Evolutionary conservation across 257 asterid genomes (phyloP).

Genomic region (Datura wrightii): DNA sequence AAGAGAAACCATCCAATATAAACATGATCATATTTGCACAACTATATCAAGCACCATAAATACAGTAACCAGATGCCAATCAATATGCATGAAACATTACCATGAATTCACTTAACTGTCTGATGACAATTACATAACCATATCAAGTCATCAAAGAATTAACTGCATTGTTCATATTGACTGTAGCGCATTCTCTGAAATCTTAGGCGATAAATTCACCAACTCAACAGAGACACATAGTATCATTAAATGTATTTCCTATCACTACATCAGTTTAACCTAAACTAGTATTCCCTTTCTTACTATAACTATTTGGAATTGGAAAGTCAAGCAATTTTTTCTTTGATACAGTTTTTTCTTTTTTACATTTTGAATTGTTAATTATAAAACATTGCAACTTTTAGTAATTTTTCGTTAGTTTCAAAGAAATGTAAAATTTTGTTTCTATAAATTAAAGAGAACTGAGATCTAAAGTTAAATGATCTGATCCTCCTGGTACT

Average conservation of each 20-base stretch:
- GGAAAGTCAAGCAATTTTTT: too few relatives aligned
- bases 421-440: too few relatives aligned
- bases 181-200: background rate
- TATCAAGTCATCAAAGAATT: conserved; percentile 10
- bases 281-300: background rate
- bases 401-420: too few relatives aligned
- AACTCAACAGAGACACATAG: background rate
- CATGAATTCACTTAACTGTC: background rate
- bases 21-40: background rate
- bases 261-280: background rate
- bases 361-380: too few relatives aligned
- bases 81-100: background rate
- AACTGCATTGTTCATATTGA: background rate
- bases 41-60: background rate
- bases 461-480: background rate
- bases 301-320: too few relatives aligned
- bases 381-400: too few relatives aligned
- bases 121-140: background rate
- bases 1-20: conserved; percentile 21
- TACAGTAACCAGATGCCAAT: background rate
- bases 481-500: background rate
- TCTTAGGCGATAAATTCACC: background rate
- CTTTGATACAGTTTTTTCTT: too few relatives aligned
- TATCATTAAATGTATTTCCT: background rate
- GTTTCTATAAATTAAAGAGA: too few relatives aligned